A percentile compares a stretch with the other conserved stretches of the same genome.
phyloP scores from a whole-genome alignment of 768 basidiomycete species.

The Suillus paluster region DNA sequence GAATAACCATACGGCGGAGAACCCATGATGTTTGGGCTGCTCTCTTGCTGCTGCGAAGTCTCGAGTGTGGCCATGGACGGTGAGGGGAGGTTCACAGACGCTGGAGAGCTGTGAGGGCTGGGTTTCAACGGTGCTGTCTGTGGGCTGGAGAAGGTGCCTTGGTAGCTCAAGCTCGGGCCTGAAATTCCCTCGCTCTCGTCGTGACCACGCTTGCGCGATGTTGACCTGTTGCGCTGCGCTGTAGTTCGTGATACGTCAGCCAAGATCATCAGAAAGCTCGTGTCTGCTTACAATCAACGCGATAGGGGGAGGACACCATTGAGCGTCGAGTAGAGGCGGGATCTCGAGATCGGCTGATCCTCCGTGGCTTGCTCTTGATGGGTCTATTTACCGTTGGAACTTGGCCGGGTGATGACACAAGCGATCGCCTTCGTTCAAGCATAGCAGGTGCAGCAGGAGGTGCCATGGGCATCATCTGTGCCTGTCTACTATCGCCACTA shows the following conservation, averaged over 20 bases:
- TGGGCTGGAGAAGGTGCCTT: conserved; percentile 62
- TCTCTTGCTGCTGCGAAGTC: conserved; percentile 49
- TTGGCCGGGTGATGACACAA: conserved; percentile 43
- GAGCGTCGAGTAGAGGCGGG: conserved; percentile 56
- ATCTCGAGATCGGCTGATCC: conserved; percentile 64
- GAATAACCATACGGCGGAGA: conserved; percentile 48
- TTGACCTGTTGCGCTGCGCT: conserved; percentile 74
- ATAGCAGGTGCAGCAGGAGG: conserved; percentile 37
- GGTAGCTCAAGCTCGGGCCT: conserved; percentile 45
- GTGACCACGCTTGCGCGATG: conserved; percentile 73
- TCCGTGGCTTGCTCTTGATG: conserved; percentile 53
- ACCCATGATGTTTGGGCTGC: conserved; percentile 56
- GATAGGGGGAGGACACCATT: conserved; percentile 65
- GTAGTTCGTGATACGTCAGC: conserved; percentile 25
- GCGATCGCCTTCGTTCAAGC: conserved; percentile 60
- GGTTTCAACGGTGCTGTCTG: conserved; percentile 46
- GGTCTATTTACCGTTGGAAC: conserved; percentile 52
- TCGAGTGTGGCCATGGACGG: conserved; percentile 61
- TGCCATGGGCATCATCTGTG: conserved; percentile 27
- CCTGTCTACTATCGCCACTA: conserved; percentile 22
- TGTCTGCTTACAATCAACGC: conserved; percentile 56
- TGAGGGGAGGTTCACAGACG: conserved; percentile 73
- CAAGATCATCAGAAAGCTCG: conserved; percentile 8
- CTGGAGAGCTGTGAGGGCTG: conserved; percentile 78
- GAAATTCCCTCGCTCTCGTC: conserved; percentile 66